A percentile compares a stretch with the other conserved stretches of the same genome.
Evolutionary conservation across 2,329 filamentous ascomycete genomes (phyloP).

Genomic region (Colletotrichum graminicola): DNA sequence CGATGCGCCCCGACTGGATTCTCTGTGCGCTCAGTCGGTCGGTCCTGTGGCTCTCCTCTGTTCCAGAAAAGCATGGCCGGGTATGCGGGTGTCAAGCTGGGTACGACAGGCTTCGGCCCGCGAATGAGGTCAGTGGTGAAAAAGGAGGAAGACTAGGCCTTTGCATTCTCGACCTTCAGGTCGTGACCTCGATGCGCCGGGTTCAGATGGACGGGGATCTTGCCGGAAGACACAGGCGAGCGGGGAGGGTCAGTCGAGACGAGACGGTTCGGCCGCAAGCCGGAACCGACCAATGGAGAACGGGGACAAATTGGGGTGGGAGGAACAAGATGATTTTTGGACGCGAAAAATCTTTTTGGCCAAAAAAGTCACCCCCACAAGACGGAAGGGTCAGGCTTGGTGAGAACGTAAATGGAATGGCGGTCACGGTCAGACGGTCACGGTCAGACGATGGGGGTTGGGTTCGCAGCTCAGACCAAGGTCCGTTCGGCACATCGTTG

Average conservation of each 20-base stretch:
- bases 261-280: constrained; percentile 28
- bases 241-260: constrained; percentile 25
- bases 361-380: not conserved
- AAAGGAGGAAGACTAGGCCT: constrained; percentile 26
- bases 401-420: constrained; percentile 36
- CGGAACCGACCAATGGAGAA: constrained; percentile 32
- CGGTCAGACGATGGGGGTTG: constrained; percentile 36
- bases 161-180: constrained; percentile 31
- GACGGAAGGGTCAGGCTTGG: not conserved
- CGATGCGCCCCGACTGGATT: constrained; percentile 35
- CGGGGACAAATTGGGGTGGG: not conserved
- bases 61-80: constrained; percentile 23
- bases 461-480: constrained; percentile 27
- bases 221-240: constrained; percentile 35
- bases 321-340: not conserved
- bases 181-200: constrained; percentile 32
- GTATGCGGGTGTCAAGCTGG: constrained; percentile 40
- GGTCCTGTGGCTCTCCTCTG: constrained; percentile 26
- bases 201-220: constrained; percentile 40
- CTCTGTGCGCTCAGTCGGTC: constrained; percentile 35
- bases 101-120: constrained; percentile 21
- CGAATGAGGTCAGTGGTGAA: constrained; percentile 38
- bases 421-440: constrained; percentile 31
- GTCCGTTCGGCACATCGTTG: constrained; percentile 30
- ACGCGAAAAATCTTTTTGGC: not conserved